phyloP scores from a whole-genome alignment of 176 grass and related monocot species.

The Phoenix dactylifera region DNA sequence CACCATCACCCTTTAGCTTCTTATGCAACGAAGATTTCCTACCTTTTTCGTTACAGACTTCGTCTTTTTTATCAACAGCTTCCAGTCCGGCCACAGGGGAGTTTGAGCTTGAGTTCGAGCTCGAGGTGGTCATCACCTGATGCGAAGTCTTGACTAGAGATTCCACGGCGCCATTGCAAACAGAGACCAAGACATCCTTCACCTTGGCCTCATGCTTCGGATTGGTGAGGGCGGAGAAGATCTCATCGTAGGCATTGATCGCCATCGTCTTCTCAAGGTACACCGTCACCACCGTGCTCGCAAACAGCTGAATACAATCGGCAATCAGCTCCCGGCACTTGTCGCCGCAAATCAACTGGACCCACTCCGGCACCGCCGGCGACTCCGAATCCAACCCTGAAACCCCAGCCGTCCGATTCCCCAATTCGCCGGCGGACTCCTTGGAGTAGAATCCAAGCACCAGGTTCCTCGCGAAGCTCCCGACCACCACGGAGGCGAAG shows the following conservation, averaged over 20 bases:
- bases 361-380: conserved; percentile 32
- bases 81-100: not conserved
- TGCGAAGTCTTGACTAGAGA: conserved; percentile 67
- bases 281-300: conserved; percentile 51
- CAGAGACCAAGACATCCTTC: conserved; percentile 70
- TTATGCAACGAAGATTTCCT: too few species aligned
- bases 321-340: conserved; percentile 56
- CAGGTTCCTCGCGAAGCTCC: conserved; percentile 60
- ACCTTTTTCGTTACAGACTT: too few species aligned
- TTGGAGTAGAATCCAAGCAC: conserved; percentile 34
- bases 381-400: not conserved
- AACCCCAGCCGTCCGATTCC: too few species aligned
- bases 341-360: conserved; percentile 41
- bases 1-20: not conserved
- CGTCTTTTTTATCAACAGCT: not conserved
- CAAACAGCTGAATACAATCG: conserved; percentile 57
- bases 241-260: conserved; percentile 24
- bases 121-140: conserved; percentile 20
- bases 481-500: conserved; percentile 61
- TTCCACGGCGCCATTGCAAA: conserved; percentile 78
- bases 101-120: not conserved
- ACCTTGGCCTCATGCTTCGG: conserved; percentile 58
- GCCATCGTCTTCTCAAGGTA: conserved; percentile 48
- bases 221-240: conserved; percentile 31
- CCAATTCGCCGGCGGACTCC: not conserved